These are phyloP conservation scores for Populus tremula DNA, from an alignment of 345 rosid genomes.

Conservation along the genomic window DNA sequence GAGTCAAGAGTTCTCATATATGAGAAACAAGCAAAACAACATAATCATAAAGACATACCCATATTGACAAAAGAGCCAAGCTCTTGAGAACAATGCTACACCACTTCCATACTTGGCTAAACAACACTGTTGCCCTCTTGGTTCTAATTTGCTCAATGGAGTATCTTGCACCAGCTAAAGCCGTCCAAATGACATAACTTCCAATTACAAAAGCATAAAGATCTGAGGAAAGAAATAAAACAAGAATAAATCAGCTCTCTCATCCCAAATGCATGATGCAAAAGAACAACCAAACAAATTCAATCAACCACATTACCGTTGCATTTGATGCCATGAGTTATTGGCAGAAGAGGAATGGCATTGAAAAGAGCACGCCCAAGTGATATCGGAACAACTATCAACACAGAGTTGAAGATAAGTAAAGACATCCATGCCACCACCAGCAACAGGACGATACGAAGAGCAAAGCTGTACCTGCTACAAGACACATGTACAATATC, in stretches of 20 bases:
- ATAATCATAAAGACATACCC: constrained; percentile 47
- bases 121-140: constrained; percentile 64
- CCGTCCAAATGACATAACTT: constrained; percentile 91
- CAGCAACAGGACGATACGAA: constrained; percentile 76
- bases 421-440: constrained; percentile 97
- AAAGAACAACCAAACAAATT: not conserved
- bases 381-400: constrained; percentile 87
- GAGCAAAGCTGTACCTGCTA: constrained; percentile 84
- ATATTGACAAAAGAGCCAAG: constrained; percentile 73
- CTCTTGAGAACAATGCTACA: constrained; percentile 83
- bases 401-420: constrained; percentile 82
- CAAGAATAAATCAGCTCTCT: constrained; percentile 16
- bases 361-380: constrained; percentile 92
- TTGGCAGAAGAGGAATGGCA: constrained; percentile 88
- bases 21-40: not conserved
- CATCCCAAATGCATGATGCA: constrained; percentile 1
- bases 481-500: constrained; percentile 14
- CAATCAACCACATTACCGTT: constrained; percentile 54
- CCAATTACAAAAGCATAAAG: constrained; percentile 93
- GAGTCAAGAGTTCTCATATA: not conserved
- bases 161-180: constrained; percentile 85
- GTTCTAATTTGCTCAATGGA: constrained; percentile 71
- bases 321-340: constrained; percentile 97
- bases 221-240: constrained; percentile 41
- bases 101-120: constrained; percentile 82